Conservation (phyloP, 371 early-diverging fungal species). For the Basidiobolus meristosporus region DNA sequence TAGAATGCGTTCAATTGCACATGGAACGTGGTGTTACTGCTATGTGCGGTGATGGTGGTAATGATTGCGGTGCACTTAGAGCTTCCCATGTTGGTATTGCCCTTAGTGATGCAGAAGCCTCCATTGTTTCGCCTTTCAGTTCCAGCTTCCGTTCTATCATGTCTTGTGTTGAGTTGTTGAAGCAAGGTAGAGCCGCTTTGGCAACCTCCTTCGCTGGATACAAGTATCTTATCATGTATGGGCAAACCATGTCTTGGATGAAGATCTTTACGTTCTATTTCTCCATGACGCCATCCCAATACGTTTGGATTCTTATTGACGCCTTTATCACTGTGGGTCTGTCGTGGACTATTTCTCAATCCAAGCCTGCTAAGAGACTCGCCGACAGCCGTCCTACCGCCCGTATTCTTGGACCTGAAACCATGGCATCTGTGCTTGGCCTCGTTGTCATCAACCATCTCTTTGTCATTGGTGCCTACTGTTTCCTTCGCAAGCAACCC, state of each 20-base stretch:
- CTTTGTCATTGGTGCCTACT: conserved; percentile 21
- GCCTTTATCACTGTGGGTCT: conserved; percentile 41
- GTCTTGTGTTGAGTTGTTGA: conserved; percentile 51
- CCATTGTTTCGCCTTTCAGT: conserved; percentile 72
- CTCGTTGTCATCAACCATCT: conserved; percentile 40
- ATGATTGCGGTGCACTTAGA: conserved; percentile 87
- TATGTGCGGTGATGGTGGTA: conserved; percentile 93
- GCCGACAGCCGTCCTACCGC: conserved; percentile 48
- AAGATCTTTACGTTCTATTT: conserved; percentile 38
- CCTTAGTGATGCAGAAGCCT: conserved; percentile 70
- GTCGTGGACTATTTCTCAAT: conserved; percentile 44
- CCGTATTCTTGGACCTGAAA: conserved; percentile 48
- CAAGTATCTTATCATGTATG: conserved; percentile 55
- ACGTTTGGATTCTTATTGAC: conserved; percentile 53
- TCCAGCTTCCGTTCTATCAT: conserved; percentile 36
- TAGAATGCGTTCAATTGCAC: conserved; percentile 47
- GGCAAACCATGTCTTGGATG: conserved; percentile 51
- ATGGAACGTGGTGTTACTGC: conserved; percentile 57
- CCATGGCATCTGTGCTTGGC: conserved; percentile 38
- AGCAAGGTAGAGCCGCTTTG: conserved; percentile 54
- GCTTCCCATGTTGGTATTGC: conserved; percentile 87
- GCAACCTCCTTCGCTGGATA: conserved; percentile 57
- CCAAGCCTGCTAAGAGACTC: conserved; percentile 26
- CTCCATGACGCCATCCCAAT: conserved; percentile 21
- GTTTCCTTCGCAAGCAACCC: conserved; percentile 33